phyloP scores from a whole-genome alignment of 306 rosid species.

The Crataegus laevigata region DNA sequence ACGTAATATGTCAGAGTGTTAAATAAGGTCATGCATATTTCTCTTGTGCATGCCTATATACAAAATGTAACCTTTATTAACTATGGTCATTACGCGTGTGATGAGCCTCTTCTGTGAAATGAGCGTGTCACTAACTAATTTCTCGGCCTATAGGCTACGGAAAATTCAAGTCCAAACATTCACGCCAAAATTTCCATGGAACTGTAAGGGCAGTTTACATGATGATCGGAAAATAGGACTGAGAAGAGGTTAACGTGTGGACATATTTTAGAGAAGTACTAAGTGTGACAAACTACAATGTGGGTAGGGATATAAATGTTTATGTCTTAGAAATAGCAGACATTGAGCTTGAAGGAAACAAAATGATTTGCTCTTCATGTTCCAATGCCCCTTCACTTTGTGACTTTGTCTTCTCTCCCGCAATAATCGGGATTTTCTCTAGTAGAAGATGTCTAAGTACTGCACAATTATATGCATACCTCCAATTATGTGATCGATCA shows the following conservation, averaged over 20 bases:
- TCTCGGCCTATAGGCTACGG: too few relatives aligned
- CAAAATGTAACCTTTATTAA: too few relatives aligned
- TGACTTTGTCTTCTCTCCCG: conserved; percentile 30
- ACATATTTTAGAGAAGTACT: not conserved
- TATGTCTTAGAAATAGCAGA: conserved; percentile 31
- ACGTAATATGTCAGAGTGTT: not conserved
- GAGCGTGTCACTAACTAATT: too few relatives aligned
- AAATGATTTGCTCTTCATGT: conserved; percentile 29
- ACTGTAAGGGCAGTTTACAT: not conserved
- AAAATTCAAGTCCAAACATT: not conserved
- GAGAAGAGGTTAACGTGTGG: not conserved
- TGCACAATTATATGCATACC: not conserved
- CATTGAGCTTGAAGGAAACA: conserved; percentile 41
- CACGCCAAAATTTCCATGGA: not conserved
- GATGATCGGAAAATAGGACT: not conserved
- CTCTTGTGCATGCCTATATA: not conserved
- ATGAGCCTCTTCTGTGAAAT: too few relatives aligned
- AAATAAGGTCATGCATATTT: too few relatives aligned
- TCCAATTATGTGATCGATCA: not conserved
- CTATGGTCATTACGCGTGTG: not conserved
- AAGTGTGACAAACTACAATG: conserved; percentile 9
- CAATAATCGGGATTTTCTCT: not conserved
- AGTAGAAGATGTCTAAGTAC: not conserved
- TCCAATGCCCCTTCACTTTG: conserved; percentile 17
- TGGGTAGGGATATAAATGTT: conserved; percentile 17